Evolutionary conservation across 2,329 filamentous ascomycete species (phyloP).

Genomic region (Sarocladiaceae sp.): DNA sequence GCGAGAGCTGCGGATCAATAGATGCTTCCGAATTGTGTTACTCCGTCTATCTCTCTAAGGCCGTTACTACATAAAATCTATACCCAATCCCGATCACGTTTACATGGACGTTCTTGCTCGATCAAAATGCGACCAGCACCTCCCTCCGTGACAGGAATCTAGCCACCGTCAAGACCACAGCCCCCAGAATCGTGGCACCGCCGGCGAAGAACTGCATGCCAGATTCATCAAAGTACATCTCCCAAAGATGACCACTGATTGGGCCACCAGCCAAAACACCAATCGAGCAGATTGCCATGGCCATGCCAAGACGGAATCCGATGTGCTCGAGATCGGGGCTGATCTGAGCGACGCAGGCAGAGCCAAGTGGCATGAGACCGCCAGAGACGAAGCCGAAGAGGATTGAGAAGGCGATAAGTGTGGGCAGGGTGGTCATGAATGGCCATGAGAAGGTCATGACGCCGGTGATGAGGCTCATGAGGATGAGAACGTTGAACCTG

Average conservation of each 20-base stretch:
- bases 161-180: neutral
- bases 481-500: conserved; percentile 37
- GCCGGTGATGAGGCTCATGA: conserved; percentile 18
- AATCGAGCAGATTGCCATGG: conserved; percentile 19
- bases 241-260: neutral
- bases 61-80: too few relatives aligned
- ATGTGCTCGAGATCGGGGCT: conserved; percentile 23
- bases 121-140: too few relatives aligned
- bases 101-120: too few relatives aligned
- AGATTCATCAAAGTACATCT: neutral
- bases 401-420: conserved; percentile 19
- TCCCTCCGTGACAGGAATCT: neutral
- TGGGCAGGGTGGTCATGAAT: conserved; percentile 15
- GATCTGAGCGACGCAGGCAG: conserved; percentile 26
- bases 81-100: too few relatives aligned
- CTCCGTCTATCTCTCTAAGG: too few relatives aligned
- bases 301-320: conserved; percentile 25
- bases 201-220: neutral
- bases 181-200: neutral
- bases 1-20: too few relatives aligned
- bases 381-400: conserved; percentile 26
- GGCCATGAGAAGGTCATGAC: conserved; percentile 27
- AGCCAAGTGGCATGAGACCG: conserved; percentile 28
- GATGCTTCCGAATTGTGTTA: too few relatives aligned
- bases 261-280: neutral